Evolutionary conservation across 345 rosid species (phyloP).

Genomic region (Arabidopsis suecica): DNA sequence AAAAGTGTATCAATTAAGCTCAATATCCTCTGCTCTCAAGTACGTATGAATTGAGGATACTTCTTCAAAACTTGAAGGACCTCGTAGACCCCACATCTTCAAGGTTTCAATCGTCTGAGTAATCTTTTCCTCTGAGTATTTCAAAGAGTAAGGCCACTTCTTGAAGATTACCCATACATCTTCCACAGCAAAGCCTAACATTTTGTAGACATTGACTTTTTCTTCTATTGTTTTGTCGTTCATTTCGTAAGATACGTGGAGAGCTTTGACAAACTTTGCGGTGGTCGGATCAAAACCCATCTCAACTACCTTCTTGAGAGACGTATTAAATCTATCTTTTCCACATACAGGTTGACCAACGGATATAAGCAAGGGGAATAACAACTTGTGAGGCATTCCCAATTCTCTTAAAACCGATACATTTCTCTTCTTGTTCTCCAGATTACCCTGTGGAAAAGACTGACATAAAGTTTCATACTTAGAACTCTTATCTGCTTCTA

Average conservation of each 20-base stretch:
- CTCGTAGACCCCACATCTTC: neutral
- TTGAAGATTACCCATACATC: conserved; percentile 36
- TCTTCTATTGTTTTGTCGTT: conserved; percentile 23
- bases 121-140: conserved; percentile 35
- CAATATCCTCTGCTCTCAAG: conserved; percentile 36
- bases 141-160: conserved; percentile 29
- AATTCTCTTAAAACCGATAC: conserved; percentile 24
- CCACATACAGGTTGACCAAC: neutral
- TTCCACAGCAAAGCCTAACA: conserved; percentile 42
- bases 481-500: neutral
- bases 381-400: conserved; percentile 23
- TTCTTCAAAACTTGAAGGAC: neutral
- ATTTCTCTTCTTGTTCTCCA: conserved; percentile 16
- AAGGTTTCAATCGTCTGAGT: neutral
- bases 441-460: neutral
- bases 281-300: conserved; percentile 41
- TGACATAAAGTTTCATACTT: neutral
- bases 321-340: conserved; percentile 12
- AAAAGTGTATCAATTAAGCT: conserved; percentile 31
- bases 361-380: conserved; percentile 3
- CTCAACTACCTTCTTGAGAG: conserved; percentile 15
- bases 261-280: conserved; percentile 36
- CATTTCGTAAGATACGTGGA: neutral
- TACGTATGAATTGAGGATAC: neutral
- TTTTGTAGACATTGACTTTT: neutral